Percentiles rank a stretch among this genome's conserved stretches.
Evolutionary conservation across 306 rosid species (phyloP).

Genomic region (Lotus japonicus): DNA sequence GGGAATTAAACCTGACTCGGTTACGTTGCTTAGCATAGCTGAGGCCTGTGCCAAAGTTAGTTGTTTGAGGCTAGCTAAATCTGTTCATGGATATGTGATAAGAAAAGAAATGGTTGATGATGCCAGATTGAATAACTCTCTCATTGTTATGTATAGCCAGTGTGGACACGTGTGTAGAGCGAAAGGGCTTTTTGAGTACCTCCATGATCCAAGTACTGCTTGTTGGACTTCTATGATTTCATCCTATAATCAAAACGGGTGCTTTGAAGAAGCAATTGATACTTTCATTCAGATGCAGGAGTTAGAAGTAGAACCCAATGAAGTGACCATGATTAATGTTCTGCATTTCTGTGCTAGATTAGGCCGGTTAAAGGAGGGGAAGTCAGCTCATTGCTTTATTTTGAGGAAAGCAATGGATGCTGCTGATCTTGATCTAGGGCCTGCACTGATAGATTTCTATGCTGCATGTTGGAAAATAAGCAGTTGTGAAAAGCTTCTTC

Average conservation of each 20-base stretch:
- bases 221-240: conserved; percentile 83
- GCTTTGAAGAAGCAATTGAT: conserved; percentile 40
- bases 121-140: conserved; percentile 40
- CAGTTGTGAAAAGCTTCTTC: conserved; percentile 49
- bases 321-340: conserved; percentile 52
- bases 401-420: conserved; percentile 48
- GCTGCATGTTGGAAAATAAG: conserved; percentile 42
- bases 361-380: conserved; percentile 60
- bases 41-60: conserved; percentile 76
- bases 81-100: conserved; percentile 62
- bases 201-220: conserved; percentile 31
- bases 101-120: conserved; percentile 41
- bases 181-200: conserved; percentile 33
- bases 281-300: conserved; percentile 47
- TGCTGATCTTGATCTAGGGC: conserved; percentile 46
- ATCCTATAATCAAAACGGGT: conserved; percentile 47
- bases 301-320: conserved; percentile 49
- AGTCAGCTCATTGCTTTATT: conserved; percentile 67
- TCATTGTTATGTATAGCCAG: conserved; percentile 66
- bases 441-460: conserved; percentile 64
- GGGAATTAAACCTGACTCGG: conserved; percentile 58
- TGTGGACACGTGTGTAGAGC: conserved; percentile 51
- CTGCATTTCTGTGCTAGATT: conserved; percentile 62
- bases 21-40: conserved; percentile 48
- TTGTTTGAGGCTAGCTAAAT: conserved; percentile 42